Conservation (phyloP, 2,329 filamentous ascomycete species). For the Ophiostoma himal-ulmi region DNA sequence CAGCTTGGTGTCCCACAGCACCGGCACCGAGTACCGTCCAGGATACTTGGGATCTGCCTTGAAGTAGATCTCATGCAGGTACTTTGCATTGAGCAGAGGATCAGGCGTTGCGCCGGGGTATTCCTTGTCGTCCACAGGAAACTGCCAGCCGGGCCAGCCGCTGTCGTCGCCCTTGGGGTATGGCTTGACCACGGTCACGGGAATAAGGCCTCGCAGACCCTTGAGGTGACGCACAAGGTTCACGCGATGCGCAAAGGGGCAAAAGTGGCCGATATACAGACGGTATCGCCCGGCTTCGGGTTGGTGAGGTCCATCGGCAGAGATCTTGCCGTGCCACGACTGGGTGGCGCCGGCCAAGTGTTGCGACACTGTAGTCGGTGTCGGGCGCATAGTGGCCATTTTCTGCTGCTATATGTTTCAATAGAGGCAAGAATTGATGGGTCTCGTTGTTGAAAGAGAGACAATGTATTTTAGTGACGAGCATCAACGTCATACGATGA, state of each 20-base stretch:
- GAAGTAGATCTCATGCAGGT: constrained; percentile 59
- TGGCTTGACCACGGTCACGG: constrained; percentile 54
- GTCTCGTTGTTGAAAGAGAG: neutral
- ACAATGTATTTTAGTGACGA: neutral
- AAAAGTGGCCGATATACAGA: constrained; percentile 50
- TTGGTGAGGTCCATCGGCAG: constrained; percentile 27
- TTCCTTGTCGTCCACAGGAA: constrained; percentile 45
- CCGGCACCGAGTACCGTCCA: constrained; percentile 54
- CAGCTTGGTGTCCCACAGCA: constrained; percentile 56
- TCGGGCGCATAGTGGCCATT: constrained; percentile 26
- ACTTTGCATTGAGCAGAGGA: constrained; percentile 51
- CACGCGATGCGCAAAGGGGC: constrained; percentile 57
- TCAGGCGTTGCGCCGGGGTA: constrained; percentile 58
- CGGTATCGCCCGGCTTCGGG: constrained; percentile 30
- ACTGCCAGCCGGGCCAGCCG: constrained; percentile 59
- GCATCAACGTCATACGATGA: neutral
- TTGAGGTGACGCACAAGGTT: constrained; percentile 55
- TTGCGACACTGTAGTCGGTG: constrained; percentile 24
- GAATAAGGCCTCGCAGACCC: constrained; percentile 48
- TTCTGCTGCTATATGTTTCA: neutral
- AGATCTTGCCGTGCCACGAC: constrained; percentile 31
- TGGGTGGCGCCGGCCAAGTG: constrained; percentile 26
- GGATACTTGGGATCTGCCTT: constrained; percentile 54
- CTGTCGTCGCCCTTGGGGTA: constrained; percentile 61
- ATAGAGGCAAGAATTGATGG: neutral